Evolutionary conservation across 106 monocot genomes (phyloP).

Genomic region (Allium fistulosum): DNA sequence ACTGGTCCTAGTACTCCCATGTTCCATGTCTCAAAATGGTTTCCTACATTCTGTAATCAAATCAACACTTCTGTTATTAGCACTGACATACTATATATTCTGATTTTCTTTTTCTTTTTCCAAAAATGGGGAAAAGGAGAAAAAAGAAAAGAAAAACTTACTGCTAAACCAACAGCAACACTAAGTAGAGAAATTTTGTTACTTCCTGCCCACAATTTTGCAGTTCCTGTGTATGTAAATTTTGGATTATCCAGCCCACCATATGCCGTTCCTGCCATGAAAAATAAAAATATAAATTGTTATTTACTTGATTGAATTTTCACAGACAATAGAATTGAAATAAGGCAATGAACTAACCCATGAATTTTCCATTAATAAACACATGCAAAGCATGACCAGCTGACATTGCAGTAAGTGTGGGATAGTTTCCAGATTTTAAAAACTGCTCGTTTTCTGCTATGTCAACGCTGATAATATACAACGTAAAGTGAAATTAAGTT

Average conservation of each 20-base stretch:
- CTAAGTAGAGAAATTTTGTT: slow-evolving; percentile 87
- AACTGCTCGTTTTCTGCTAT: slow-evolving; percentile 50
- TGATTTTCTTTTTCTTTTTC: too few species aligned
- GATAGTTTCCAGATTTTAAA: slow-evolving; percentile 40
- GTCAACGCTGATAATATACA: slow-evolving; percentile 16
- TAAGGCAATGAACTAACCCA: slow-evolving; percentile 19
- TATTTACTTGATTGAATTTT: too few species aligned
- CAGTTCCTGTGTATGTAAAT: slow-evolving; percentile 66
- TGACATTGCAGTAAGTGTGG: slow-evolving; percentile 54
- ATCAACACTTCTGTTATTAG: too few species aligned
- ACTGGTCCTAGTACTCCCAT: slow-evolving; percentile 91
- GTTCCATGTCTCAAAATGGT: slow-evolving; percentile 91
- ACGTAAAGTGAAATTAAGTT: too few species aligned
- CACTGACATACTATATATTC: too few species aligned
- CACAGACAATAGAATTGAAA: too few species aligned
- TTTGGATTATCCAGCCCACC: slow-evolving; percentile 78
- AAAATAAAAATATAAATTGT: not conserved
- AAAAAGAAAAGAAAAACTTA: slow-evolving; percentile 22
- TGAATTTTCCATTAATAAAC: slow-evolving; percentile 51
- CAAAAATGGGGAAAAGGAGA: too few species aligned
- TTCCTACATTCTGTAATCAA: slow-evolving; percentile 59
- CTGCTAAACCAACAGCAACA: slow-evolving; percentile 80
- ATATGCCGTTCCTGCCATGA: slow-evolving; percentile 64
- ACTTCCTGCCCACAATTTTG: slow-evolving; percentile 76
- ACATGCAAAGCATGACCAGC: slow-evolving; percentile 74